phyloP scores from a whole-genome alignment of 768 basidiomycete species.

The Russula vinacea region DNA sequence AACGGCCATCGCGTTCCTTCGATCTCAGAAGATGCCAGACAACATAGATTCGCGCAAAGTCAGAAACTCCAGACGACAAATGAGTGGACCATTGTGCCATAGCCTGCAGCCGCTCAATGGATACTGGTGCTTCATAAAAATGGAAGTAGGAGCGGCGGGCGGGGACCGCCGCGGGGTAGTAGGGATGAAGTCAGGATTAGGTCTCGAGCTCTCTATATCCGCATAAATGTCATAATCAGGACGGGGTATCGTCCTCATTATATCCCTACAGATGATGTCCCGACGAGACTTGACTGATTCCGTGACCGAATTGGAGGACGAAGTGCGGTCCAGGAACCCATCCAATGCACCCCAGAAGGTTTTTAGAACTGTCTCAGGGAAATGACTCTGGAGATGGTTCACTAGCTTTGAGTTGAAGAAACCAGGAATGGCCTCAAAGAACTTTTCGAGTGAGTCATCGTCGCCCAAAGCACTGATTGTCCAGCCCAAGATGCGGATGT shows the following conservation, averaged over 20 bases:
- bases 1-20: too few relatives aligned
- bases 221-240: too few relatives aligned
- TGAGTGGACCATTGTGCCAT: too few relatives aligned
- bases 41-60: too few relatives aligned
- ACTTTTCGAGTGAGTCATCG: background rate
- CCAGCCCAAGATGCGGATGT: background rate
- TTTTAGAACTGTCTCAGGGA: background rate
- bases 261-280: background rate
- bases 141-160: too few relatives aligned
- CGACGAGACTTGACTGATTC: background rate
- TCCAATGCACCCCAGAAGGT: background rate
- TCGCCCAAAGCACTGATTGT: background rate
- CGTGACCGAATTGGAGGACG: background rate
- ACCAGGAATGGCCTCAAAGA: background rate
- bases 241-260: background rate
- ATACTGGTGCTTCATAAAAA: too few relatives aligned
- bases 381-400: background rate
- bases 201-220: too few relatives aligned
- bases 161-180: too few relatives aligned
- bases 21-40: too few relatives aligned
- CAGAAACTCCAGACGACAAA: too few relatives aligned
- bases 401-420: background rate
- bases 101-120: too few relatives aligned
- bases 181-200: too few relatives aligned
- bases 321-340: background rate